Percentiles rank a stretch among this genome's conserved stretches.
Conservation (phyloP, 2,329 filamentous ascomycete species). For the Phaeosphaeria sp. region DNA sequence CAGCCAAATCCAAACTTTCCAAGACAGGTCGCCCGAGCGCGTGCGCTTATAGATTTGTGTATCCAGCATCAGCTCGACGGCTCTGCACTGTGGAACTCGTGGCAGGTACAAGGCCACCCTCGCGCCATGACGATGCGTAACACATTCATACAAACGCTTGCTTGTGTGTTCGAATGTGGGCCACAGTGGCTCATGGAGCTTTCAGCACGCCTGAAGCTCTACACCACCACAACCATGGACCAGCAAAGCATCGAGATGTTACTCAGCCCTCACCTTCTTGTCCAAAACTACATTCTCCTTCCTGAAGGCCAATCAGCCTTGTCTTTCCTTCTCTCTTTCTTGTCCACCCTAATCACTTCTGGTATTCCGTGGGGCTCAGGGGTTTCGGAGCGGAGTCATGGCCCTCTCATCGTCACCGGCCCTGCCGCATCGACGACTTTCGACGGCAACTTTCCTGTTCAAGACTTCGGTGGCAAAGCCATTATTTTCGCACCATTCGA, state of each 20-base stretch:
- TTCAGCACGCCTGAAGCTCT: conserved; percentile 34
- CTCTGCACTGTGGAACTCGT: conserved; percentile 34
- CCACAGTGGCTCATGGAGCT: conserved; percentile 49
- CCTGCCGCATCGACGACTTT: conserved; percentile 11
- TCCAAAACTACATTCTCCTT: conserved; percentile 46
- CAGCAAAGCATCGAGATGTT: conserved; percentile 32
- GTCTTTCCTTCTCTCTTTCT: conserved; percentile 22
- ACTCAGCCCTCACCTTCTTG: conserved; percentile 42
- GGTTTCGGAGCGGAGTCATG: conserved; percentile 38
- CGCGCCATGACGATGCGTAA: conserved; percentile 49
- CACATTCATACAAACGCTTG: conserved; percentile 51
- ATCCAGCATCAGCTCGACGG: conserved; percentile 31
- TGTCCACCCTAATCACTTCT: conserved; percentile 31
- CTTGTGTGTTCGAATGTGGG: conserved; percentile 51
- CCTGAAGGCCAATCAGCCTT: conserved; percentile 26
- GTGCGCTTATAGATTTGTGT: conserved; percentile 45
- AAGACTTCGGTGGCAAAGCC: conserved; percentile 24
- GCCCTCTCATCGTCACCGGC: conserved; percentile 36
- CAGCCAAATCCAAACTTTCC: conserved; percentile 37
- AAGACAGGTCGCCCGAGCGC: conserved; percentile 38
- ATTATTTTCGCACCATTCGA: conserved; percentile 43
- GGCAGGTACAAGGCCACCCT: conserved; percentile 35
- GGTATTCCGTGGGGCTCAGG: conserved; percentile 43
- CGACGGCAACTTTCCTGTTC: neutral
- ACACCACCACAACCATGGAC: conserved; percentile 10